Conservation (phyloP, 202 grass and related monocot species). For the Carex arenaria region DNA sequence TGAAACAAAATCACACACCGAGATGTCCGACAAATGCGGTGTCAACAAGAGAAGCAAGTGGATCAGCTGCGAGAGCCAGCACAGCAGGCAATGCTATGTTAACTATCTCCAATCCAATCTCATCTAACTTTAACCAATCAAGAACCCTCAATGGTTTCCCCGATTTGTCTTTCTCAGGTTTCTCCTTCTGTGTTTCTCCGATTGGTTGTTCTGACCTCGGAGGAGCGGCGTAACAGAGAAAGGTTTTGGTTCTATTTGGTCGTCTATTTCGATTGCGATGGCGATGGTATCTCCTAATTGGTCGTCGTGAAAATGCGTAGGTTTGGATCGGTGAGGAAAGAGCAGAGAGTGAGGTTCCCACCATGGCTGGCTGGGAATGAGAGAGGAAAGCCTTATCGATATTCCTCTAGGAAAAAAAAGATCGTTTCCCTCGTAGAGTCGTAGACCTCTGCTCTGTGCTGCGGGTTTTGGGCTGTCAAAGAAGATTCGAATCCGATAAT, state of each 20-base stretch:
- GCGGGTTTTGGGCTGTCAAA: neutral
- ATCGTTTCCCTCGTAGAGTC: neutral
- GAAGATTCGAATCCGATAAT: too few relatives aligned
- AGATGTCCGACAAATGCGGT: conserved; percentile 84
- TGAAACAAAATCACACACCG: conserved; percentile 32
- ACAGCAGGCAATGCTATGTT: conserved; percentile 60
- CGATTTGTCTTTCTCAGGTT: neutral
- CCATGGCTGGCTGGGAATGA: conserved; percentile 18
- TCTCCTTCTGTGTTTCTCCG: neutral
- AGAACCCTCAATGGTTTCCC: neutral
- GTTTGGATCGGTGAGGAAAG: conserved; percentile 6
- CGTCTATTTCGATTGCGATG: too few relatives aligned
- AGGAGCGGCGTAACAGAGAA: neutral
- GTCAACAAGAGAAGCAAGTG: conserved; percentile 70
- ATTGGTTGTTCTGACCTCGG: conserved; percentile 13
- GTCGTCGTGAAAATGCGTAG: neutral
- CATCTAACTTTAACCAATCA: conserved; percentile 46
- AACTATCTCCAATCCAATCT: conserved; percentile 52
- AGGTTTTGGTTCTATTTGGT: neutral
- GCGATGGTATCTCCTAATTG: neutral
- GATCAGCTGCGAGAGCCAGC: conserved; percentile 78
- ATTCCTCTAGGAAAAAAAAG: neutral
- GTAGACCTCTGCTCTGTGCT: neutral
- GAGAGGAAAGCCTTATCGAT: neutral
- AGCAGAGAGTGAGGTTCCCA: conserved; percentile 19